Evolutionary conservation across 208 protist species (phyloP).

Genomic region (Trypanosoma cruzi): DNA sequence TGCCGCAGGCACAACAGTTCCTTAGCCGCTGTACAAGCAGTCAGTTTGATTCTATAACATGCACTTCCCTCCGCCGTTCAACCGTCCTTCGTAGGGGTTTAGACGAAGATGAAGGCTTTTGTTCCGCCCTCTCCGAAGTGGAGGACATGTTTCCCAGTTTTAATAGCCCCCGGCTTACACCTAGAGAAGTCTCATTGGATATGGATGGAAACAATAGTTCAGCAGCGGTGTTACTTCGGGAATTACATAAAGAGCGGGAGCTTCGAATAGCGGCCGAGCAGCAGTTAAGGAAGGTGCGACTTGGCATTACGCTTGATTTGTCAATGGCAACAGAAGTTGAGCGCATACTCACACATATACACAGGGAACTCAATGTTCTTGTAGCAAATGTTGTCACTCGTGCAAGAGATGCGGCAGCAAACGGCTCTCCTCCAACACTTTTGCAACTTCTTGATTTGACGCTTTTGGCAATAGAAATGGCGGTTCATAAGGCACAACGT

Average conservation of each 20-base stretch:
- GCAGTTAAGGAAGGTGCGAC: conserved; percentile 40
- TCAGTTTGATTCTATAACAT: background rate
- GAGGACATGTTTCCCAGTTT: background rate
- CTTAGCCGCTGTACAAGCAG: background rate
- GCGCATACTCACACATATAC: conserved; percentile 46
- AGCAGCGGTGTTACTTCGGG: conserved; percentile 12
- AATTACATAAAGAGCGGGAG: conserved; percentile 52
- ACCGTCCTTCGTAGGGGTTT: background rate
- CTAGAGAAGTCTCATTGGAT: background rate
- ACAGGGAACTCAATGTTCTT: conserved; percentile 70
- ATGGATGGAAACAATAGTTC: background rate
- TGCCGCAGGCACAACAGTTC: too few species aligned
- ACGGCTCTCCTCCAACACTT: conserved; percentile 41
- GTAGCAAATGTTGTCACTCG: conserved; percentile 57
- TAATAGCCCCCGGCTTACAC: background rate
- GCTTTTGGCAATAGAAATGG: conserved; percentile 52
- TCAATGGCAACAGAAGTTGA: conserved; percentile 47
- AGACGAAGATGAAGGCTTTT: conserved; percentile 33
- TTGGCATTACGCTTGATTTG: conserved; percentile 57
- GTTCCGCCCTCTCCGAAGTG: conserved; percentile 24
- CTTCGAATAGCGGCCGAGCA: conserved; percentile 56
- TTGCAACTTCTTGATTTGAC: conserved; percentile 70
- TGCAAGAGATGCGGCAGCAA: conserved; percentile 37
- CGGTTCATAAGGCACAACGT: conserved; percentile 30
- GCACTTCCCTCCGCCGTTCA: conserved; percentile 7